phyloP scores from a whole-genome alignment of 768 basidiomycete genomes.

The Coprinopsis cinerea region DNA sequence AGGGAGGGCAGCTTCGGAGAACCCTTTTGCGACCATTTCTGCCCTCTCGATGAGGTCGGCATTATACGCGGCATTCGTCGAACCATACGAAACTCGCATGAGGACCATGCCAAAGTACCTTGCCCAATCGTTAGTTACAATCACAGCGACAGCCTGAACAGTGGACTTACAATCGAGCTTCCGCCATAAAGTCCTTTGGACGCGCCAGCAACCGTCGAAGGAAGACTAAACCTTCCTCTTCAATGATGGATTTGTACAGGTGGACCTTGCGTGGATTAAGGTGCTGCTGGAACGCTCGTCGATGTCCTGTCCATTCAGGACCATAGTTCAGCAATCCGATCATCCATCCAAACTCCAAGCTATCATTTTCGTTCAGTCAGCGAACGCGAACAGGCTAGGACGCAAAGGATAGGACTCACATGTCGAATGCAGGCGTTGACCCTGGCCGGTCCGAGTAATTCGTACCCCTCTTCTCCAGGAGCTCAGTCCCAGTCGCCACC shows the following conservation, averaged over 20 bases:
- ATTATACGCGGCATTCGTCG: conserved; percentile 19
- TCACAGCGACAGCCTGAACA: too few relatives aligned
- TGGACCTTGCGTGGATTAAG: conserved; percentile 19
- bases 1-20: background rate
- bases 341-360: background rate
- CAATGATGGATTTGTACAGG: conserved; percentile 18
- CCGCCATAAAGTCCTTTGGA: conserved; percentile 15
- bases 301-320: conserved; percentile 21
- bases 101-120: conserved; percentile 38
- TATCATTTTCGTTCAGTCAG: background rate
- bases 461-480: conserved; percentile 22
- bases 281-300: conserved; percentile 18
- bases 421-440: background rate
- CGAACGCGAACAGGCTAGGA: background rate
- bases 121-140: background rate
- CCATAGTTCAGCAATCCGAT: conserved; percentile 12
- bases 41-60: conserved; percentile 20
- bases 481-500: conserved; percentile 18
- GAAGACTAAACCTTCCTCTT: conserved; percentile 18
- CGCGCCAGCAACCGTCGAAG: conserved; percentile 16
- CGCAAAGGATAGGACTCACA: background rate
- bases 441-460: conserved; percentile 21
- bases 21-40: background rate
- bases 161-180: background rate
- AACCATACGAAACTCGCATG: conserved; percentile 24